phyloP scores from a whole-genome alignment of 1,284 basidiomycete species.

The Tilletia walkeri region DNA sequence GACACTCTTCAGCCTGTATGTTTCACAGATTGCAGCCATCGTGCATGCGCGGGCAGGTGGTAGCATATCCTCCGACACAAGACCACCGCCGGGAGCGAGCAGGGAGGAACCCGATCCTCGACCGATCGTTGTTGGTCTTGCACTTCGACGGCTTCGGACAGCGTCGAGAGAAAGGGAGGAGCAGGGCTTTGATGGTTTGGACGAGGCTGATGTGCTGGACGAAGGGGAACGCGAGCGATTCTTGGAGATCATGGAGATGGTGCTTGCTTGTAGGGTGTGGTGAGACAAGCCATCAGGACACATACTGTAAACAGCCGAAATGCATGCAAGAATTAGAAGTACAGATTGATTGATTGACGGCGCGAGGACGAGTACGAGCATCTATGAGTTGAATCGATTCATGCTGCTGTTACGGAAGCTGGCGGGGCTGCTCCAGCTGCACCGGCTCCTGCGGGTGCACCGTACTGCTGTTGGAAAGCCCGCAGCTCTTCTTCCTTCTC shows the following conservation, averaged over 20 bases:
- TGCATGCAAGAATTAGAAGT: too few species aligned
- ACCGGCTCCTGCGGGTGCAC: not conserved
- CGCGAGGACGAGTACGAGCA: not conserved
- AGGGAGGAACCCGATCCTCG: slow-evolving; percentile 19
- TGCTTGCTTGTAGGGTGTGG: slow-evolving; percentile 17
- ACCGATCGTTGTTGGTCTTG: slow-evolving; percentile 32
- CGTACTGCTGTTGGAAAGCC: slow-evolving; percentile 34
- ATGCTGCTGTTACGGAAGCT: not conserved
- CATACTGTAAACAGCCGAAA: too few species aligned
- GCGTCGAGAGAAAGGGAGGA: slow-evolving; percentile 33
- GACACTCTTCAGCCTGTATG: slow-evolving; percentile 76
- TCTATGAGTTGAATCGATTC: not conserved
- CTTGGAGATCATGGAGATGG: slow-evolving; percentile 15
- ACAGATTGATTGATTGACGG: too few species aligned
- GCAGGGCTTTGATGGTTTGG: slow-evolving; percentile 29
- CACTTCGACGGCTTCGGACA: slow-evolving; percentile 21
- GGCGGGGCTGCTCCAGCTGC: not conserved
- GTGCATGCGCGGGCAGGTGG: slow-evolving; percentile 65
- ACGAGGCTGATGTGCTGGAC: slow-evolving; percentile 51
- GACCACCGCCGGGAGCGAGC: slow-evolving; percentile 63
- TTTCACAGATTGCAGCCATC: slow-evolving; percentile 78
- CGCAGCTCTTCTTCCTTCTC: slow-evolving; percentile 45
- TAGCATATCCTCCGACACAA: slow-evolving; percentile 59
- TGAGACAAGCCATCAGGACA: not conserved
- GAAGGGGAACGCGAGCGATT: slow-evolving; percentile 57